Evolutionary conservation across 2,329 filamentous ascomycete genomes (phyloP), one percentile per base, ranked within the genome.

Genomic region (Aspergillus neotritici): DNA sequence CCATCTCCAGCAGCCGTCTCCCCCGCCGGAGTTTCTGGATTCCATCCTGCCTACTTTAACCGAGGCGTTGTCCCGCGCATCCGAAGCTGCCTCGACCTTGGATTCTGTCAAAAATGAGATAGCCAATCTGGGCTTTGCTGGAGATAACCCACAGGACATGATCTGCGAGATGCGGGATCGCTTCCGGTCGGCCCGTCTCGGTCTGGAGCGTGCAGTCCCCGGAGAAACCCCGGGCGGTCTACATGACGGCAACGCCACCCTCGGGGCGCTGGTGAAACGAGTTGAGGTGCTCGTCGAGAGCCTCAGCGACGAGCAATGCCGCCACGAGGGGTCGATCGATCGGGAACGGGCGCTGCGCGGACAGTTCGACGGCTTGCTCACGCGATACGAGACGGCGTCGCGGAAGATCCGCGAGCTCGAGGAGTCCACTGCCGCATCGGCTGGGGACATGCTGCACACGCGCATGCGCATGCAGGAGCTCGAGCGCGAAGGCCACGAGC

Each of bases 401-500:
- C 59, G 56, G 17, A 66, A 66, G 40, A 62, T 68, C 34, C 51
- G 53, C 10, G 60, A 60, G 9, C 53, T 73, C 5, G 68, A 72
- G 48, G 57, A 64, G 9, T 57, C 60, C 1, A 61, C 67, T 29
- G 62, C 68, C 30, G 61, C 63, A n/a, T 67, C 69, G n/a, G 64
- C 68, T 4, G 60, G 67, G 15, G 69, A 73, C 41, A 68, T 73
- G 61, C 57, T 72, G 4, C 64, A 70, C 34, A 61, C 64, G n/a
- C 58, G 69, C 34, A 69, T 71, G 57, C 58, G 63, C 35, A 62
- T 68, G 50, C 67, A 70, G 46, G 61, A 63, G 8, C 55, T 72
- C 25, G 70, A 71, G 45, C 57, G 54, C 30, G 64, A 72, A 48
- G 55, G 62, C 16, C 49, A 64, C 6, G 65, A 71, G 36, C 65